Evolutionary conservation across 2,329 filamentous ascomycete species (phyloP), one percentile per base, ranked within the genome.

Genomic region (Rhexocercosporidium sp.): DNA sequence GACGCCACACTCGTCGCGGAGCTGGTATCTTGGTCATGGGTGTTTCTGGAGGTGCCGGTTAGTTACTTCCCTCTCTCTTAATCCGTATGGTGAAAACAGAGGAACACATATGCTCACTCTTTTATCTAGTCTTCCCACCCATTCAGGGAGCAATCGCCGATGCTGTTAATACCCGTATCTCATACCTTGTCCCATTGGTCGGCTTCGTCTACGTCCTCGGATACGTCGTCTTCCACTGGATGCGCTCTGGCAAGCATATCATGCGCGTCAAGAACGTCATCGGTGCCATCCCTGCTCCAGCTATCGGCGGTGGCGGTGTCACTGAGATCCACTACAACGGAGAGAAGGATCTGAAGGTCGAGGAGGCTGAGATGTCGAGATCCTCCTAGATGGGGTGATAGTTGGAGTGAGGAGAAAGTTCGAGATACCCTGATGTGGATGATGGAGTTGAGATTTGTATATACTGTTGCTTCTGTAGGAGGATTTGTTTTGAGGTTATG

Each of bases 1-100:
- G 92, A 11, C 85, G 88, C 20, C 90, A 95, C 80, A 92, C 90
- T 47, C 94, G 94, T 82, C 86, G 91, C 68, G 92, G 92, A 1
- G 89, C 88, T 1, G 91, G 91, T 4, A 91, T 87, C 77, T 92
- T 66, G 85, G 93, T 1, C 90, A 83, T 47, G 4, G 91, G 90
- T 71, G 90, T 94, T 0, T 83, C 86, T 18, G 92, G 92, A 16
- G 92, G 92, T 66, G 92, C 92, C 2, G 25, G 41, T 41, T 2
- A 41, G 39, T 46, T 22, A n/a, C n/a, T 18, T 37, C 37, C 16
- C 12, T 29, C 16, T 20, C 4, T 16, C 27, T 34, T 34, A n/a
- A 11, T 54, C 18, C n/a, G 8, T n/a, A 54, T 31, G 5, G 3
- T 46, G 41, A 18, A 46, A 20, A 46, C 5, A 46, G 9, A 31